phyloP scores from a whole-genome alignment of 805 yeast species.

The Sungouiozyma ichnusensis region DNA sequence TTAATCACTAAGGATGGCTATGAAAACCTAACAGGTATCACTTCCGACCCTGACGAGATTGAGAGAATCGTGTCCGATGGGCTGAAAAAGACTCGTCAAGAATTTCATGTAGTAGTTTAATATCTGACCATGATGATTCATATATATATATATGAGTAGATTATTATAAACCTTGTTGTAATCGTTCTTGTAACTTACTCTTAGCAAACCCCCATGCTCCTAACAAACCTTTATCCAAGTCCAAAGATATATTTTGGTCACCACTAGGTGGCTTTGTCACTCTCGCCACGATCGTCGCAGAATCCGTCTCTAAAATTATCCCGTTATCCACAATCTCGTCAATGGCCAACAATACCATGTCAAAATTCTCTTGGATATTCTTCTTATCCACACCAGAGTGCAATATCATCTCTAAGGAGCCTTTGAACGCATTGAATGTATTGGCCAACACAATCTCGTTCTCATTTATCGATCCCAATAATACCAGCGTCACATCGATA shows the following conservation, averaged over 20 bases:
- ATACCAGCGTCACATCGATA: conserved; percentile 60
- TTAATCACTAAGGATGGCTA: conserved; percentile 65
- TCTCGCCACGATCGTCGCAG: conserved; percentile 76
- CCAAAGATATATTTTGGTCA: conserved; percentile 53
- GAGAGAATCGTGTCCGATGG: conserved; percentile 67
- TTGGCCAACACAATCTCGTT: conserved; percentile 75
- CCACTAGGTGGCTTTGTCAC: conserved; percentile 78
- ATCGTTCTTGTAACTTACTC: conserved; percentile 50
- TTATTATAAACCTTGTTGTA: conserved; percentile 36
- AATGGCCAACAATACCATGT: conserved; percentile 71
- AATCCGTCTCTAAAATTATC: conserved; percentile 80
- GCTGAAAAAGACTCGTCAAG: conserved; percentile 44
- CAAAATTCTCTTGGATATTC: conserved; percentile 72
- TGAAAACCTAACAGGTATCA: conserved; percentile 73
- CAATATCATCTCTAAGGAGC: conserved; percentile 69
- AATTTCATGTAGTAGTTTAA: conserved; percentile 50
- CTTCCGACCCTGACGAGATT: conserved; percentile 79
- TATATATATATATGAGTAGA: conserved; percentile 1
- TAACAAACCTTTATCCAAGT: conserved; percentile 66
- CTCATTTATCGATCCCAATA: conserved; percentile 67
- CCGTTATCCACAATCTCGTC: conserved; percentile 95
- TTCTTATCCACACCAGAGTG: conserved; percentile 60
- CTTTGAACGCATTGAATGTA: conserved; percentile 66
- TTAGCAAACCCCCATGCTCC: conserved; percentile 84
- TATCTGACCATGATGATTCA: no score